Evolutionary conservation across 352 stramenopile species (phyloP).

Genomic region (Phytophthora sp.): DNA sequence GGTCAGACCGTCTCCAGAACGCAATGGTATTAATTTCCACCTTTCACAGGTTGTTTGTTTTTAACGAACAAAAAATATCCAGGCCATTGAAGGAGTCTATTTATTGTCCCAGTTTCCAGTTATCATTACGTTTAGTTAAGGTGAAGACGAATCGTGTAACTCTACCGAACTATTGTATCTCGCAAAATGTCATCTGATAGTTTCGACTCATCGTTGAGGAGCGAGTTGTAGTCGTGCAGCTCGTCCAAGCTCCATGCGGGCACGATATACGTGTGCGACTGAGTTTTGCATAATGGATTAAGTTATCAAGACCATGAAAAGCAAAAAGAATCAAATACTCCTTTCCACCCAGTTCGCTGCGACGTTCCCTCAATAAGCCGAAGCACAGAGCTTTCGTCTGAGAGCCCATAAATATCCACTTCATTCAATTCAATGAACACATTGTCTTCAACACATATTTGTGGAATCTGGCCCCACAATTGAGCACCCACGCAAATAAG

Average conservation of each 20-base stretch:
- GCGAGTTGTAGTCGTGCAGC: constrained; percentile 9
- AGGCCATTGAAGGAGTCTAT: too few species aligned
- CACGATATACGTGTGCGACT: constrained; percentile 1
- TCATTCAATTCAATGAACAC: constrained; percentile 12
- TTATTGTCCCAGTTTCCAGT: too few species aligned
- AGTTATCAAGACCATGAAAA: not conserved
- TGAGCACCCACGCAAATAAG: constrained; percentile 28
- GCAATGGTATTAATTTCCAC: too few species aligned
- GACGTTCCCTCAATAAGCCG: constrained; percentile 31
- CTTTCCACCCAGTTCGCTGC: constrained; percentile 19
- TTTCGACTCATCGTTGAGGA: not conserved
- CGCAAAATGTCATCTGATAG: constrained; percentile 43
- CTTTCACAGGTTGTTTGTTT: too few species aligned
- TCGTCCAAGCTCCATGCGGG: constrained; percentile 14
- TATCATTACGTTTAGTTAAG: too few species aligned
- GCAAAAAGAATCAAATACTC: constrained; percentile 35
- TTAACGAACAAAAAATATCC: too few species aligned
- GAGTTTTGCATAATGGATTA: constrained; percentile 6
- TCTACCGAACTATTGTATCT: constrained; percentile 65
- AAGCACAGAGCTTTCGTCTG: constrained; percentile 3
- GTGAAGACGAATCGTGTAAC: constrained; percentile 28
- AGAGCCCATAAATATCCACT: not conserved
- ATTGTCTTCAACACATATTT: not conserved
- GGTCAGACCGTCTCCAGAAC: too few species aligned
- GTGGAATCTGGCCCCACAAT: constrained; percentile 17